Evolutionary conservation across 495 filamentous ascomycete genomes (phyloP).

Genomic region (Xanthoparmelia taractica): DNA sequence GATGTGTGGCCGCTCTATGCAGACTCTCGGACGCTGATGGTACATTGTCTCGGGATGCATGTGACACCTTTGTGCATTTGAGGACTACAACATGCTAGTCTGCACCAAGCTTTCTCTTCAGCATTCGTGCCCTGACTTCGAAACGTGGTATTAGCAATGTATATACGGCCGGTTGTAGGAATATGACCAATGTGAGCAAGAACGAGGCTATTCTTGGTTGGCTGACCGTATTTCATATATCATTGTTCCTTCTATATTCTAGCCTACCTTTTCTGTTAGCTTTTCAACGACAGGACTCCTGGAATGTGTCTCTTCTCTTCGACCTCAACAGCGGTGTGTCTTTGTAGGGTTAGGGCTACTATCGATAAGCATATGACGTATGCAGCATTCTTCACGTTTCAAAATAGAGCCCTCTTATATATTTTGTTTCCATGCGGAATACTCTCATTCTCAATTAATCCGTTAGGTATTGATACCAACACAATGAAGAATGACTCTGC

Average conservation of each 20-base stretch:
- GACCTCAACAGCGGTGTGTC: not conserved
- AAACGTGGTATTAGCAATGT: not conserved
- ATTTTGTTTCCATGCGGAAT: too few relatives aligned
- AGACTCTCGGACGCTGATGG: not conserved
- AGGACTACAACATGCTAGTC: not conserved
- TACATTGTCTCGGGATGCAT: not conserved
- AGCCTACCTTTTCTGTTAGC: not conserved
- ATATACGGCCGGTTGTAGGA: not conserved
- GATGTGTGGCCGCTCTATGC: not conserved
- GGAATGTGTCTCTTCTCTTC: too few relatives aligned
- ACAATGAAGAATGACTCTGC: slow-evolving; percentile 46
- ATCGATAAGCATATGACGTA: not conserved
- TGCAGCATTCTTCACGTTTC: not conserved
- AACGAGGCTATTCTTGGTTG: not conserved
- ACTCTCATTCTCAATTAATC: not conserved
- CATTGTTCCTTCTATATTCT: not conserved
- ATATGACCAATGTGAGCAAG: not conserved
- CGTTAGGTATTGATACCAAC: not conserved
- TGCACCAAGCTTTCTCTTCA: not conserved
- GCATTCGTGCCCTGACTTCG: not conserved
- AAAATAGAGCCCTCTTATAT: too few relatives aligned
- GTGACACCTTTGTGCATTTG: not conserved
- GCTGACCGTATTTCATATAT: not conserved
- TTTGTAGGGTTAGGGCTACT: not conserved
- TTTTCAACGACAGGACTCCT: not conserved